These are phyloP conservation scores for Jatropha podagrica DNA, from an alignment of 441 rosid genomes.

Conservation along the genomic window DNA sequence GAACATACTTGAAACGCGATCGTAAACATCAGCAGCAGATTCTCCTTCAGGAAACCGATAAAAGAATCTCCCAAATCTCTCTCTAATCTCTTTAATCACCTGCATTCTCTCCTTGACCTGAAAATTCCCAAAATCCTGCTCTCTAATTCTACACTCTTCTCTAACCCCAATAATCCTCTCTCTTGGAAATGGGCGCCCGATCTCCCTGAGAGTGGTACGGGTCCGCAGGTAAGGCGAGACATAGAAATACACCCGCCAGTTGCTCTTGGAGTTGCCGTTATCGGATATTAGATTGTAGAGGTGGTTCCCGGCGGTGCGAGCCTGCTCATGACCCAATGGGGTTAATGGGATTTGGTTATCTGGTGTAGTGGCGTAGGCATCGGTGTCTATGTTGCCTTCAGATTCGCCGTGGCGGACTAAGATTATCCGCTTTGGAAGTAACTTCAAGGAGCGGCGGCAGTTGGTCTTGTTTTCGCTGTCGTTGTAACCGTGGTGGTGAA, in stretches of 20 bases:
- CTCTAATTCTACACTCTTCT: constrained; percentile 88
- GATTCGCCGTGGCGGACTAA: constrained; percentile 97
- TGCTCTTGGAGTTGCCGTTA: constrained; percentile 19
- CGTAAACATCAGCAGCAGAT: constrained; percentile 96
- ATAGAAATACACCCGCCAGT: constrained; percentile 89
- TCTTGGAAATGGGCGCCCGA: constrained; percentile 74
- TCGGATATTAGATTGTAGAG: constrained; percentile 46
- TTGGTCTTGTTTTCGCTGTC: background rate
- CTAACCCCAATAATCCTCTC: constrained; percentile 78
- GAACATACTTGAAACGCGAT: constrained; percentile 85
- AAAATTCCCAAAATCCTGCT: constrained; percentile 98
- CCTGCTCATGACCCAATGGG: constrained; percentile 54
- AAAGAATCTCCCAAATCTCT: constrained; percentile 80
- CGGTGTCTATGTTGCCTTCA: constrained; percentile 73
- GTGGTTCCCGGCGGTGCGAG: constrained; percentile 52
- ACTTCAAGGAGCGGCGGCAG: constrained; percentile 7
- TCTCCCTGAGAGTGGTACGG: constrained; percentile 83
- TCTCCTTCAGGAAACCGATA: constrained; percentile 98
- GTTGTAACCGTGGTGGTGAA: no score
- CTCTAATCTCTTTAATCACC: constrained; percentile 60
- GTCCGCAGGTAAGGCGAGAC: constrained; percentile 93
- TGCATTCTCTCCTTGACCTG: constrained; percentile 89
- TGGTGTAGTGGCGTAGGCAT: constrained; percentile 78
- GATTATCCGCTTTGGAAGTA: constrained; percentile 79
- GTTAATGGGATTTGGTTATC: constrained; percentile 87